Evolutionary conservation across 2,329 filamentous ascomycete species (phyloP), one percentile per base, ranked within the genome.

Genomic region (Microsporum canis): DNA sequence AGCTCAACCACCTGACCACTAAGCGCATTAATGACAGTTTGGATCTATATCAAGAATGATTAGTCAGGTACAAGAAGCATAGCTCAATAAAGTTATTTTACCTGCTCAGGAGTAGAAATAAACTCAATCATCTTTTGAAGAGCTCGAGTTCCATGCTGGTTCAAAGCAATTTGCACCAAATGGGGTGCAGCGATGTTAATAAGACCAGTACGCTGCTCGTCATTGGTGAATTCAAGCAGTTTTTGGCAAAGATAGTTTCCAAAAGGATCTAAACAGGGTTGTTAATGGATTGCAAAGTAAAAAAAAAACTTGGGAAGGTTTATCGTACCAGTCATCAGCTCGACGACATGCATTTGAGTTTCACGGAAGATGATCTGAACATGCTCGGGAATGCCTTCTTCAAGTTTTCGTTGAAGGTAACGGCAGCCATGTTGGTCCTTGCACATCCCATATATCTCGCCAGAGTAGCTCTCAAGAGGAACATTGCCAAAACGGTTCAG

Each of bases 111-210:
- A 31, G 89, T 95, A 59, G 87, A 88, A 70, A 99, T 89, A 72
- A 89, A 95, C 76, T 99, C 94, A 66, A 99, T 99, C 94, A 99
- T 99, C 82, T 97, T 99, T 78, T 99, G 94, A 62, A 99, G 78
- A 65, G 94, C 94, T 60, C 94, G 86, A 62, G 94, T 99, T 67
- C 94, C 94, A 73, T 99, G 94, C 77, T 96, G 92, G 76, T 99
- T 97, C 63, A 97, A 79, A 31, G 94, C 94, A 70, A 99, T 96
- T 68, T 87, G 87, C 29, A 95, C 90, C 80, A 99, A 89, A 65
- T 92, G 86, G 59, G 86, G 82, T 17, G 90, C 85, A 45, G 94
- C 91, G 68, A 95, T 96, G 74, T 91, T 86, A 68, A 99, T 95
- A 64, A 99, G 83, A 49, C 86, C 84, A 60, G 92, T 97, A 66